Base-by-base conservation (phyloP, 495 filamentous ascomycete genomes). In the Margaritispora aquatica region DNA sequence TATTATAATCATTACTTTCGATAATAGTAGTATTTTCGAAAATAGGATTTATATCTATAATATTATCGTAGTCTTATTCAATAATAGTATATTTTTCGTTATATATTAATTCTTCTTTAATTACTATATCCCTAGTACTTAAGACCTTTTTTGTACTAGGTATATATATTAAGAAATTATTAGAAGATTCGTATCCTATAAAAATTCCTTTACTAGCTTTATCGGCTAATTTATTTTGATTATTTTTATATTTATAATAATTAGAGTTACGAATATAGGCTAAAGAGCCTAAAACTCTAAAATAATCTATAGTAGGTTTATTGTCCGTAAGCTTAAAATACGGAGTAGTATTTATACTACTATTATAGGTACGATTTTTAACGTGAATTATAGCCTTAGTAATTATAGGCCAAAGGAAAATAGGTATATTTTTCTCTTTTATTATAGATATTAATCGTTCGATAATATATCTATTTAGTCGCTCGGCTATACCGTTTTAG, bases 351-450 rank as follows among this genome's bases (percentile, higher is more conserved):
- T 59, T 59, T 52, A 59, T 59, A 52, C 26, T 24, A 59, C 5
- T 11, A 27, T 59, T 59, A 59, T 59, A 59, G 24, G 57, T 59
- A 20, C 57, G 27, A 53, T 59, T 59, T 24, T 59, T 51, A 51
- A 59, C 51, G 36, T 59, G 19, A n/a, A 20, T 20, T 26, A 59
- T 59, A 52, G 31, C 27, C 26, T 59, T 24, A 11, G 52, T 24
- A 5, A 59, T 13, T 41, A 52, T 51, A 59, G 57, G 57, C 57
- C 41, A 57, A n/a, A 57, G 55, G 11, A 24, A 23, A 27, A 57
- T 22, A 29, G 44, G 55, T 26, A 57, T 57, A 57, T 57, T 29
- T 29, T 57, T 57, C n/a, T 57, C 22, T 7, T 26, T 26, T 29
- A 22, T 5, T 23, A 57, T 49, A 49, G 22, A 13, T 27, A 57